A percentile compares a stretch with the other conserved stretches of the same genome.
These are phyloP conservation scores for Hagleromyces aurorensis DNA, from an alignment of 805 yeast genomes.

Conservation along the genomic window DNA sequence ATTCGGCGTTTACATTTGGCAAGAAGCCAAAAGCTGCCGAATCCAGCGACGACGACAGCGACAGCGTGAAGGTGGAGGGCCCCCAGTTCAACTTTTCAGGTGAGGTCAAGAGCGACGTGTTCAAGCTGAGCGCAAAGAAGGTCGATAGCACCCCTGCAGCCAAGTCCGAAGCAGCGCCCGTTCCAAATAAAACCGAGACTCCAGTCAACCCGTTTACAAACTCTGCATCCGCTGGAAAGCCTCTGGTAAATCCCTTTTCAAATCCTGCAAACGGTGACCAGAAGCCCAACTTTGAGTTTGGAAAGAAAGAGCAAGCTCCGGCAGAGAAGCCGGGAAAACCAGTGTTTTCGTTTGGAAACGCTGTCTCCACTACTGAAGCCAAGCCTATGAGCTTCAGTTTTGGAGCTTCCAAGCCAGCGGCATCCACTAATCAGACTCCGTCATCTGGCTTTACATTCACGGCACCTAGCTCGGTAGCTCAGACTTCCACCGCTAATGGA, in stretches of 20 bases:
- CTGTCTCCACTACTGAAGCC: slow-evolving; percentile 2
- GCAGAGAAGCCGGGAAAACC: slow-evolving; percentile 3
- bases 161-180: slow-evolving; percentile 8
- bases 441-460: slow-evolving; percentile 16
- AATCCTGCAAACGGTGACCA: too few relatives aligned
- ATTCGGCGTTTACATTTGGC: slow-evolving; percentile 44
- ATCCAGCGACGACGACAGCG: slow-evolving; percentile 22
- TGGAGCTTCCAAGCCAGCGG: slow-evolving; percentile 6
- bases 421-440: slow-evolving; percentile 6
- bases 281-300: too few relatives aligned
- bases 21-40: slow-evolving; percentile 16
- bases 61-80: slow-evolving; percentile 32
- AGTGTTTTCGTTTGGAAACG: slow-evolving; percentile 8
- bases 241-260: not conserved
- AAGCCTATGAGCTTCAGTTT: too few relatives aligned
- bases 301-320: slow-evolving; percentile 4
- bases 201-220: slow-evolving; percentile 2
- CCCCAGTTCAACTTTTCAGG: slow-evolving; percentile 35
- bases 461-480: slow-evolving; percentile 1
- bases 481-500: slow-evolving; percentile 1
- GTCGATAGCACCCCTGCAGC: slow-evolving; percentile 6
- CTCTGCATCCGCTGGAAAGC: slow-evolving; percentile 1
- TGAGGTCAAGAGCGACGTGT: slow-evolving; percentile 30
- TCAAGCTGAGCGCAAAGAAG: slow-evolving; percentile 23
- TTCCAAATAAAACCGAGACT: slow-evolving; percentile 21